These are phyloP conservation scores for Cytospora schulzeri DNA, from an alignment of 2,329 filamentous ascomycete genomes.

Conservation along the genomic window DNA sequence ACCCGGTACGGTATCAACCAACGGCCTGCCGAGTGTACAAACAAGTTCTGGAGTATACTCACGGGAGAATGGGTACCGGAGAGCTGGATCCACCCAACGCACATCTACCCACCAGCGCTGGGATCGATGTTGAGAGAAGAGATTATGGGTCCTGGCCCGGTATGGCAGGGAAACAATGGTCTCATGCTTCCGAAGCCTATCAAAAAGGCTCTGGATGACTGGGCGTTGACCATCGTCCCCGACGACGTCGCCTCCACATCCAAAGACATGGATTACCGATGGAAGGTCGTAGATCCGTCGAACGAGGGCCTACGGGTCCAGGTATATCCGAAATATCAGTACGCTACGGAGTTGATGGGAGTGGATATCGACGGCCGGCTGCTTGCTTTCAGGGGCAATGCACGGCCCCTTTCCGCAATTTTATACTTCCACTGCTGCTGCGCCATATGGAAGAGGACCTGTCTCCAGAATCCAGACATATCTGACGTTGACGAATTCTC, in stretches of 20 bases:
- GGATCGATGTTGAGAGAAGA: neutral
- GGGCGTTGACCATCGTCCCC: neutral
- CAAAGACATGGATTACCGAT: neutral
- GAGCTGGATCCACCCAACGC: neutral
- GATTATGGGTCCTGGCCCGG: neutral
- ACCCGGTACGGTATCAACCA: accelerated
- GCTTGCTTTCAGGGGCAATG: neutral
- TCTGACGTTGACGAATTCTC: neutral
- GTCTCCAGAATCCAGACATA: neutral
- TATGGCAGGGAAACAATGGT: neutral
- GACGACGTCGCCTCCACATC: no score
- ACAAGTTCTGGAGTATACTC: neutral
- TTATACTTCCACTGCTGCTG: conserved; percentile 19
- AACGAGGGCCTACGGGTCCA: neutral
- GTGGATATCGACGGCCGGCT: neutral
- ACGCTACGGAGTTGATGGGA: neutral
- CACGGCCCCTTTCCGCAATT: neutral
- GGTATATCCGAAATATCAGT: no score
- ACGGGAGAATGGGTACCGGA: conserved; percentile 1
- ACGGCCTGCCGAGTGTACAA: neutral
- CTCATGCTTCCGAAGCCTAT: neutral
- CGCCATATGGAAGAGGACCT: conserved; percentile 21
- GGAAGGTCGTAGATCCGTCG: neutral
- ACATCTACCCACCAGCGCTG: conserved; percentile 6
- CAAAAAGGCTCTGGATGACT: conserved; percentile 1